Evolutionary conservation across 2,329 filamentous ascomycete species (phyloP).

Genomic region (Aspergillus sp.): DNA sequence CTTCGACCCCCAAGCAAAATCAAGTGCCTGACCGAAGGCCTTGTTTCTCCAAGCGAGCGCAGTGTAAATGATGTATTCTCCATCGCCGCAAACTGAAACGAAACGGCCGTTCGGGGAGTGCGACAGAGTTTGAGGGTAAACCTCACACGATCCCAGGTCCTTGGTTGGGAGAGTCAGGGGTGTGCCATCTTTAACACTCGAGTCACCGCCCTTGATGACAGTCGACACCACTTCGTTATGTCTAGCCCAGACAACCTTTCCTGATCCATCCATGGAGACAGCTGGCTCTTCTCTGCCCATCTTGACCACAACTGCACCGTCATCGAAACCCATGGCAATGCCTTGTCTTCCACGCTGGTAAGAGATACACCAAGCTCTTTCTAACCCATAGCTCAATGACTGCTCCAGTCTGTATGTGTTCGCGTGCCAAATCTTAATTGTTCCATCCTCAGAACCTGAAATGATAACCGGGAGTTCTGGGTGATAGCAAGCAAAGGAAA

Average conservation of each 20-base stretch:
- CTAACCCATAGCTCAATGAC: constrained; percentile 89
- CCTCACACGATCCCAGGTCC: constrained; percentile 91
- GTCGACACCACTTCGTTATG: constrained; percentile 94
- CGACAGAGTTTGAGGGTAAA: constrained; percentile 89
- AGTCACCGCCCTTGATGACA: constrained; percentile 89
- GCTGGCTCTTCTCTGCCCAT: constrained; percentile 96
- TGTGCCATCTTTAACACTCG: constrained; percentile 78
- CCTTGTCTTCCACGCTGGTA: constrained; percentile 94
- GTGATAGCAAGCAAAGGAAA: constrained; percentile 97
- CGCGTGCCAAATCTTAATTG: constrained; percentile 96
- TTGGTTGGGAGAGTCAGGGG: constrained; percentile 84
- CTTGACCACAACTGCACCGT: constrained; percentile 95
- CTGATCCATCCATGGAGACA: constrained; percentile 93
- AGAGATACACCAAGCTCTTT: constrained; percentile 95
- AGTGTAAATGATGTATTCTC: constrained; percentile 98
- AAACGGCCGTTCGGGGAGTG: constrained; percentile 96
- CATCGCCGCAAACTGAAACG: constrained; percentile 86
- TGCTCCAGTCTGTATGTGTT: constrained; percentile 97
- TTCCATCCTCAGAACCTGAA: constrained; percentile 95
- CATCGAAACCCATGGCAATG: constrained; percentile 92
- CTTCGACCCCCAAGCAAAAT: constrained; percentile 96
- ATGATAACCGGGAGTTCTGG: constrained; percentile 96
- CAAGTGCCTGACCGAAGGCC: constrained; percentile 88
- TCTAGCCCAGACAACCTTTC: constrained; percentile 92
- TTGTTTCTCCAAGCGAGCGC: constrained; percentile 96